Base-by-base conservation (phyloP, 2,329 filamentous ascomycete species). In the Thermoascus crustaceus region DNA sequence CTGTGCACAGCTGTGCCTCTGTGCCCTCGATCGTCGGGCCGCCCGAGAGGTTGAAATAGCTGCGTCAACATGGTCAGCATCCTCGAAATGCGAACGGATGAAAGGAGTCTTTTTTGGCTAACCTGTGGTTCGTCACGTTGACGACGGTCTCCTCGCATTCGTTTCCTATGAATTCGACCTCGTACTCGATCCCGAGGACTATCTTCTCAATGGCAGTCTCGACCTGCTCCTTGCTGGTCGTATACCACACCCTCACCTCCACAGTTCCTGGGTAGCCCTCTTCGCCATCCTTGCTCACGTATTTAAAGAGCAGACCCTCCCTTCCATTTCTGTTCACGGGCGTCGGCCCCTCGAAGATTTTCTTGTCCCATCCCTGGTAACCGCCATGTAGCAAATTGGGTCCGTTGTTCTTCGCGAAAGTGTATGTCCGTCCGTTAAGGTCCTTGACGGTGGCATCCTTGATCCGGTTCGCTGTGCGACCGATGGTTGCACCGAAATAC, bases 41-140 rank as follows among this genome's bases (percentile, higher is more conserved):
- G 24, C 63, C 64, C 26, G 65, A 67, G 18, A 93, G 74, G 49
- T 82, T 85, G 62, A 88, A 82, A 51, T 79, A 79, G 52, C 75
- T 78, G 39, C 24, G 8, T 19, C 27, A n/a, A 20, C 17, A 22
- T 24, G n/a, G 32, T 44, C 7, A 45, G 41, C 13, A 13, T 18
- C 11, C 16, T n/a, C 16, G 6, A 24, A 7, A 32, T 26, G 14
- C 14, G 30, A 17, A n/a, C 16, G 20, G 21, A 32, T 41, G 18
- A 14, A 9, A 27, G 14, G 7, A 18, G 13, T 20, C 4, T 8
- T 25, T 19, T 13, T 6, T 5, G 6, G 58, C 68, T 48, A 62
- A 86, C 82, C 85, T 93, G 68, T 98, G 89, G 67, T 96, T 98
- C 32, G 91, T 96, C 65, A 96, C 75, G 64, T 88, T 93, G 58